Evolutionary conservation across 2,329 filamentous ascomycete genomes (phyloP).

Genomic region (Aureobasidium sp.): DNA sequence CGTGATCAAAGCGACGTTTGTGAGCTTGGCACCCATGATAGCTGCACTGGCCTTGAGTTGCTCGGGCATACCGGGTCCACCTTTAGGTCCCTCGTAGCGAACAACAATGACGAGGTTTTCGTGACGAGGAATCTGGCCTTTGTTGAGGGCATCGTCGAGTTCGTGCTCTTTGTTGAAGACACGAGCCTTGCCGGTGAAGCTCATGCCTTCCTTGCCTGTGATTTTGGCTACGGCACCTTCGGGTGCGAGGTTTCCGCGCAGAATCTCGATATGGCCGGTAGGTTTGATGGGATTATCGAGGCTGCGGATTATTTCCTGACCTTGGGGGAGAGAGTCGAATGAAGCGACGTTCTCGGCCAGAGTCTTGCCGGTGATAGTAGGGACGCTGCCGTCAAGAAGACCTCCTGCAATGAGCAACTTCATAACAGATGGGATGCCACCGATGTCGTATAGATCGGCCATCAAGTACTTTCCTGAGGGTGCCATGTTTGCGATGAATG

Average conservation of each 20-base stretch:
- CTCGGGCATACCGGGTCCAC: constrained; percentile 66
- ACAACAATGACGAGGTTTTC: constrained; percentile 87
- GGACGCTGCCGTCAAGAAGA: constrained; percentile 67
- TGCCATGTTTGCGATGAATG: constrained; percentile 77
- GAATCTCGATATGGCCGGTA: constrained; percentile 80
- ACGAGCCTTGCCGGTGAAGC: constrained; percentile 69
- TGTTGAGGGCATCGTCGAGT: constrained; percentile 65
- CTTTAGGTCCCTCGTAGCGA: constrained; percentile 76
- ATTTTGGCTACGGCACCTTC: constrained; percentile 91
- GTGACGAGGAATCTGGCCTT: constrained; percentile 59
- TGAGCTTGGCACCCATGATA: constrained; percentile 66
- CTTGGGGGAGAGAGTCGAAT: constrained; percentile 67
- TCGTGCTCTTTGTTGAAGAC: constrained; percentile 82
- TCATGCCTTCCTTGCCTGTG: constrained; percentile 84
- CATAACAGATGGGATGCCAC: constrained; percentile 76
- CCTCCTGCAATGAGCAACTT: constrained; percentile 72
- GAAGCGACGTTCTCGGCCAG: constrained; percentile 71
- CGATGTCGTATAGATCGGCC: constrained; percentile 79
- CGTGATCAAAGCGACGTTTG: constrained; percentile 64
- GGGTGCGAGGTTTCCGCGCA: constrained; percentile 80
- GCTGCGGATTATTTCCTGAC: constrained; percentile 75
- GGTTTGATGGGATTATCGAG: constrained; percentile 76
- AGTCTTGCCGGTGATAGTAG: constrained; percentile 77
- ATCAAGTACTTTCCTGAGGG: constrained; percentile 80
- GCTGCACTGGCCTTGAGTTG: constrained; percentile 65